These are phyloP conservation scores for Polygonum aviculare DNA, from an alignment of 148 eudicot genomes.

Conservation along the genomic window DNA sequence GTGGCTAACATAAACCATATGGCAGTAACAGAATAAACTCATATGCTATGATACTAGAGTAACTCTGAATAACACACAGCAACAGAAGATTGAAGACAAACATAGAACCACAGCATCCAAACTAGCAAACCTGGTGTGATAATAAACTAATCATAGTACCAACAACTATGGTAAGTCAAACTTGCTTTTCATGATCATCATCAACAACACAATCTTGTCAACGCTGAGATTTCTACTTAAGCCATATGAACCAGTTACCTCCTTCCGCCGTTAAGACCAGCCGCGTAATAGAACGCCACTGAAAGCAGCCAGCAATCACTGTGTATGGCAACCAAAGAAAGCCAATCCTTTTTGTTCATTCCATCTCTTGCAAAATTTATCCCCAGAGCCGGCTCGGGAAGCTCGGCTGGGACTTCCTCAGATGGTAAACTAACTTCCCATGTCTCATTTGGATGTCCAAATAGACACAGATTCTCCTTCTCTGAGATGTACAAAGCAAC, in stretches of 20 bases:
- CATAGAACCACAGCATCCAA: background rate
- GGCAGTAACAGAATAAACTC: background rate
- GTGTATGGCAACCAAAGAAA: slow-evolving; percentile 76
- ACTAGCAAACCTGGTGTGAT: too few relatives aligned
- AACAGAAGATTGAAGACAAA: background rate
- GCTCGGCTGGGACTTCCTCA: slow-evolving; percentile 89
- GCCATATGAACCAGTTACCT: slow-evolving; percentile 28
- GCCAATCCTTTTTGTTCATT: slow-evolving; percentile 82
- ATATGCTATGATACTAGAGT: background rate
- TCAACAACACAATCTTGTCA: background rate
- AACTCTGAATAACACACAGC: background rate
- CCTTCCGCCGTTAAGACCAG: slow-evolving; percentile 63
- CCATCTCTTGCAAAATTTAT: slow-evolving; percentile 92
- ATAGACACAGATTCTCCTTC: slow-evolving; percentile 81
- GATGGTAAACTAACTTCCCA: slow-evolving; percentile 93
- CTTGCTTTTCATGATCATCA: background rate
- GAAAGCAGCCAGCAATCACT: slow-evolving; percentile 90
- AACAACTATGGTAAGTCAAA: too few relatives aligned
- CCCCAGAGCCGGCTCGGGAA: slow-evolving; percentile 92
- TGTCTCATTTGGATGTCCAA: slow-evolving; percentile 64
- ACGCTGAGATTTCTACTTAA: background rate
- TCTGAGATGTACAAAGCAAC: slow-evolving; percentile 25
- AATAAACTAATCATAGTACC: too few relatives aligned
- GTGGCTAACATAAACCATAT: background rate
- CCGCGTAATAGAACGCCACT: slow-evolving; percentile 81